A percentile compares a stretch with the other conserved stretches of the same genome.
Evolutionary conservation across 2,329 filamentous ascomycete genomes (phyloP).

Genomic region (Colletotrichum australisinense): DNA sequence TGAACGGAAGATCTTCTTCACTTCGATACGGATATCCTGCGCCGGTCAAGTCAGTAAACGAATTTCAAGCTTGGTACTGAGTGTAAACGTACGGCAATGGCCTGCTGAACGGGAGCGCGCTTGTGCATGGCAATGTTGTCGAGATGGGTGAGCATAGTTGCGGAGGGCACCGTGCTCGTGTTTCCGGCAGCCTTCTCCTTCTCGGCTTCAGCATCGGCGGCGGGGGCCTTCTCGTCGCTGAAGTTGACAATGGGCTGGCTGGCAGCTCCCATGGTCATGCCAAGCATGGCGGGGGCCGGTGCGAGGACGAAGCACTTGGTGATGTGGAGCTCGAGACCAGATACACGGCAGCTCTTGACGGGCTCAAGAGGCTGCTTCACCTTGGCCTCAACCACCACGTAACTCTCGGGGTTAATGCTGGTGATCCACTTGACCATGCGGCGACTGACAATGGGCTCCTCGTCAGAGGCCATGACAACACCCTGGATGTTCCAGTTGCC

Average conservation of each 20-base stretch:
- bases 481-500: constrained; percentile 84
- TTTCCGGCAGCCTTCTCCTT: constrained; percentile 43
- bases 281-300: constrained; percentile 66
- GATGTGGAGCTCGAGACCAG: constrained; percentile 87
- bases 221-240: constrained; percentile 63
- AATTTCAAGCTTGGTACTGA: background rate
- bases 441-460: constrained; percentile 69
- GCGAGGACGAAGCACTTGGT: constrained; percentile 85
- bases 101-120: constrained; percentile 89
- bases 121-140: constrained; percentile 96
- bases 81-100: constrained; percentile 75
- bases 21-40: constrained; percentile 54
- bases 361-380: constrained; percentile 87
- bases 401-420: constrained; percentile 81
- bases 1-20: constrained; percentile 52
- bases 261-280: constrained; percentile 66
- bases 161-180: constrained; percentile 45
- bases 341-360: constrained; percentile 87
- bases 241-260: constrained; percentile 68
- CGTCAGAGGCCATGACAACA: constrained; percentile 78
- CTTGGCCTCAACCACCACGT: constrained; percentile 82
- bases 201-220: constrained; percentile 41
- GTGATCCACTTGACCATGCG: constrained; percentile 96
- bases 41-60: background rate
- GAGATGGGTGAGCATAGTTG: constrained; percentile 85